A percentile compares a stretch with the other conserved stretches of the same genome.
phyloP scores from a whole-genome alignment of 345 rosid species.

The Carallia brachiata region DNA sequence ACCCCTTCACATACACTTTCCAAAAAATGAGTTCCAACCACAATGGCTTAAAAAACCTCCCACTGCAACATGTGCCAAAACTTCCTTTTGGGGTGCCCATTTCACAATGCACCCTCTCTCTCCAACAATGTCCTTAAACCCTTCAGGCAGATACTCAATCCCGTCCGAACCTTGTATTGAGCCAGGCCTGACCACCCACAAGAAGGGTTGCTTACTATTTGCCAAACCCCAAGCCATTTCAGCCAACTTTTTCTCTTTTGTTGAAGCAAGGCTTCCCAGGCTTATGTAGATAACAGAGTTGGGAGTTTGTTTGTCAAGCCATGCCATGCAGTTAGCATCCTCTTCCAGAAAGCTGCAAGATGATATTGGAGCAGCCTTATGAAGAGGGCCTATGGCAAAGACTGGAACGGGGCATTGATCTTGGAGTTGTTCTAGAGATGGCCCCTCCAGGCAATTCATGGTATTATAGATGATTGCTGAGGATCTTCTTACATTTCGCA shows the following conservation, averaged over 20 bases:
- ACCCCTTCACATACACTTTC: constrained; percentile 53
- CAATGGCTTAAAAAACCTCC: constrained; percentile 55
- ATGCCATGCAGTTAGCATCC: constrained; percentile 42
- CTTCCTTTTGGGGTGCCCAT: constrained; percentile 57
- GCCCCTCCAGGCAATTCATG: constrained; percentile 10
- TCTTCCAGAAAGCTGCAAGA: constrained; percentile 37
- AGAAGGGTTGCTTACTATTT: constrained; percentile 40
- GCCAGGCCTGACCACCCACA: constrained; percentile 48
- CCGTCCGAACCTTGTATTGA: constrained; percentile 1
- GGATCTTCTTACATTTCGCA: constrained; percentile 22
- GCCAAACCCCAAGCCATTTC: constrained; percentile 39
- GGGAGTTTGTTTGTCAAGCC: constrained; percentile 36
- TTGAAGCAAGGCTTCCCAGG: constrained; percentile 26
- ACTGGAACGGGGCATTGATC: constrained; percentile 19
- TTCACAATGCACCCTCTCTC: constrained; percentile 40
- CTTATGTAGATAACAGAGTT: constrained; percentile 34
- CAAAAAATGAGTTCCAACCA: constrained; percentile 46
- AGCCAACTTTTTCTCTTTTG: neutral
- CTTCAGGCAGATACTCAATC: constrained; percentile 12
- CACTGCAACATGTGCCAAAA: constrained; percentile 40
- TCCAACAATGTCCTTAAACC: constrained; percentile 1
- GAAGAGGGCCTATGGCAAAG: constrained; percentile 20
- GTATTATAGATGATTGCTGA: constrained; percentile 25
- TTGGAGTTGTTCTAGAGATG: neutral
- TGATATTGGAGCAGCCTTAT: constrained; percentile 3